Base-by-base conservation (phyloP, 495 filamentous ascomycete genomes). In the Aspergillus asperescens region DNA sequence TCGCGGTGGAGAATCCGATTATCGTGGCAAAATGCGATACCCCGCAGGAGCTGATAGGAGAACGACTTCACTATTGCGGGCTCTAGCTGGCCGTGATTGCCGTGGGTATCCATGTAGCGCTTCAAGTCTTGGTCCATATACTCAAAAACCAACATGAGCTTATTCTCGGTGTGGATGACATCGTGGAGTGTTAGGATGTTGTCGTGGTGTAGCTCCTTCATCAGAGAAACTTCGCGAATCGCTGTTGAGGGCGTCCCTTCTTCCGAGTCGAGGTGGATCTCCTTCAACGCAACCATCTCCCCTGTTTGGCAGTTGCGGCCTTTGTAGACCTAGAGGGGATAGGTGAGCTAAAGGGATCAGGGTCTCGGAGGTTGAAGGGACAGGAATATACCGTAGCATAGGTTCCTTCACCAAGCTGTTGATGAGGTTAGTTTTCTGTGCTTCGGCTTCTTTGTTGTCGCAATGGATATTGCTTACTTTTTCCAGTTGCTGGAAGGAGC, bases 151-250 rank as follows among this genome's bases (percentile, higher is more conserved):
- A 98, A 84, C 89, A 97, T 96, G 35, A 98, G 81, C 66, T 98
- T 98, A 75, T 96, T 95, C 71, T 98, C 93, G 54, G 93, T 96
- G 67, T 98, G 93, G 61, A 98, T 95, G 37, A 98, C 94, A 74
- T 98, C 93, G 76, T 97, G 86, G 1, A 98, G 84, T 42, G 87
- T 89, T 46, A 98, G 90, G 56, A 97, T 95, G 65, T 95, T 95
- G 59, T 94, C 88, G 71, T 98, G 90, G 69, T 95, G 96, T 60
- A 97, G 82, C 68, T 98, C 93, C 74, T 98, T 98, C 87, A 98
- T 96, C 18, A 98, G 76, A 0, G 89, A 95, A 63, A 98, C 97
- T 71, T 98, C 93, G 40, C 93, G 90, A 65, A 98, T 98, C 18
- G 93, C 93, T 12, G 93, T 98, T 6, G 86, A 90, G 0, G 93